Evolutionary conservation across 2,329 filamentous ascomycete genomes (phyloP).

Genomic region (Curvularia eragrostidis): DNA sequence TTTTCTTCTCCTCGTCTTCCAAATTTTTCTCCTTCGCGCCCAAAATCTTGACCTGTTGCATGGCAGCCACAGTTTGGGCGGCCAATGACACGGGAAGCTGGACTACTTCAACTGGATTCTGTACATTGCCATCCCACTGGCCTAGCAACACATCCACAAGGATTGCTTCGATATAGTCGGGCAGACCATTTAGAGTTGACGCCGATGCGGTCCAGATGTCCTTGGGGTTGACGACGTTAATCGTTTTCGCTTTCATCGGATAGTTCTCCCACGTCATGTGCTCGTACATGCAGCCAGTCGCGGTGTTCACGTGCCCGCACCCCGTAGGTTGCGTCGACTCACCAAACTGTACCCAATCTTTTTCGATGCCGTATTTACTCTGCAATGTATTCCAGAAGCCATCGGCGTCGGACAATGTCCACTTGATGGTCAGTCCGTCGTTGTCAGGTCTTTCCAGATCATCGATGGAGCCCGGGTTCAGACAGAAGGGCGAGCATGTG

Average conservation of each 20-base stretch:
- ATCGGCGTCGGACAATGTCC: not conserved
- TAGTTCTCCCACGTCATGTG: not conserved
- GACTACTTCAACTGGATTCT: not conserved
- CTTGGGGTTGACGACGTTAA: not conserved
- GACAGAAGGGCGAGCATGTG: not conserved
- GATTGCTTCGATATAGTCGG: not conserved
- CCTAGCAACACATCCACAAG: not conserved
- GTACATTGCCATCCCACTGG: not conserved
- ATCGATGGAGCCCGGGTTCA: not conserved
- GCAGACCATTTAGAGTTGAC: not conserved
- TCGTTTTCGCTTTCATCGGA: not conserved
- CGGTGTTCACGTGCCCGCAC: not conserved
- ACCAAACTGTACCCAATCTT: not conserved
- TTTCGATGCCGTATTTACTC: not conserved
- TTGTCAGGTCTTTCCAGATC: not conserved
- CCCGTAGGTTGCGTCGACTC: not conserved
- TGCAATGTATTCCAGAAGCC: not conserved
- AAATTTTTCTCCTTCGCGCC: not conserved
- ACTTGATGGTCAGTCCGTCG: not conserved
- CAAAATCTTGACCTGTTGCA: not conserved
- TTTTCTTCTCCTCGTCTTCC: conserved; percentile 2
- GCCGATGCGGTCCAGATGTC: not conserved
- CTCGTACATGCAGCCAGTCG: not conserved
- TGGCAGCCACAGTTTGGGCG: not conserved
- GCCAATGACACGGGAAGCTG: not conserved